Conservation (phyloP, 192 early-diverging fungal genomes). For the Umbelopsis ramanniana region DNA sequence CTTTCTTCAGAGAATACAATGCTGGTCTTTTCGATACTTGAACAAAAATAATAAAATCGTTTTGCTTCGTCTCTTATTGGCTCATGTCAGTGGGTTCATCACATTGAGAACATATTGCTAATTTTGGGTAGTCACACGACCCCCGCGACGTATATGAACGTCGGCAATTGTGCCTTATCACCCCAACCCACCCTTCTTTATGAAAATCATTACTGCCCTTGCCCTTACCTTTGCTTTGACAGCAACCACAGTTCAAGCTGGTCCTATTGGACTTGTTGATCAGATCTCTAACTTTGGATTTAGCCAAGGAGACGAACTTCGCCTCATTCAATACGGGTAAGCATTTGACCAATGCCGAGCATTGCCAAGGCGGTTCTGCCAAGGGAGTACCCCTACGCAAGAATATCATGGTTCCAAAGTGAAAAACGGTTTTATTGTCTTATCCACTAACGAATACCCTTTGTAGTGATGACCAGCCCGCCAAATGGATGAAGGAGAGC, state of each 20-base stretch:
- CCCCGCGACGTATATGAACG: not conserved
- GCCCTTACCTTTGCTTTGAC: constrained; percentile 28
- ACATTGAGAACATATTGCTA: not conserved
- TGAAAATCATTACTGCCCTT: constrained; percentile 33
- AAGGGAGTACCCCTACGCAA: too few relatives aligned
- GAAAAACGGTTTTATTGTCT: not conserved
- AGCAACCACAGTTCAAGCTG: constrained; percentile 28
- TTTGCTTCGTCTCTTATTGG: not conserved
- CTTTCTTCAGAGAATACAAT: not conserved
- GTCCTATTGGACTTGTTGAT: constrained; percentile 26
- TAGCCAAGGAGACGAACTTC: constrained; percentile 30
- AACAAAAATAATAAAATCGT: not conserved
- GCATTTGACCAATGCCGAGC: not conserved
- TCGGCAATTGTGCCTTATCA: not conserved
- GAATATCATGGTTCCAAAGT: not conserved
- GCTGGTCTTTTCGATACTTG: not conserved
- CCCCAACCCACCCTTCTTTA: constrained; percentile 1
- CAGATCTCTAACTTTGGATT: constrained; percentile 21
- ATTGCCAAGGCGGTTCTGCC: not conserved
- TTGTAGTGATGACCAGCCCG: constrained; percentile 48
- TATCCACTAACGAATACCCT: not conserved
- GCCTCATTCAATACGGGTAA: constrained; percentile 58
- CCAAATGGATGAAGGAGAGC: constrained; percentile 60
- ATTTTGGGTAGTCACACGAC: constrained; percentile 12
- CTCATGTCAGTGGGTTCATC: not conserved